Base-by-base conservation (phyloP, 2,329 filamentous ascomycete species). In the Keithomyces neogunnii region DNA sequence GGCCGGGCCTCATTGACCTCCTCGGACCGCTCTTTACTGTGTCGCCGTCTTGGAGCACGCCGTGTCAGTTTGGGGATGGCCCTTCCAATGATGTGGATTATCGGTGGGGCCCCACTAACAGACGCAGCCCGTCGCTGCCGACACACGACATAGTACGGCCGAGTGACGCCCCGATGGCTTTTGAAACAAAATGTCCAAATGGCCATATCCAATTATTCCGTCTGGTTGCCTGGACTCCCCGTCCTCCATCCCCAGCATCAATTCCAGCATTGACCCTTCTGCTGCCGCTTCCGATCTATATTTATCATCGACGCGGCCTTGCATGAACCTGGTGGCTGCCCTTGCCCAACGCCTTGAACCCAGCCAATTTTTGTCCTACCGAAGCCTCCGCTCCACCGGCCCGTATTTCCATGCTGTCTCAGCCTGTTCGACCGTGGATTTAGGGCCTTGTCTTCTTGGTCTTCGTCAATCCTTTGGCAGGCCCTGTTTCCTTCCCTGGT, bases 141-240 rank as follows among this genome's bases (percentile, higher is more conserved):
- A 61, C 59, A 57, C 57, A 60, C 57, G 50, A 58, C 54, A 60
- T 62, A 69, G 63, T 69, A 66, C 62, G 64, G 60, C 67, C 66
- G 65, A 68, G 63, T 62, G 61, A 56, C 58, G 63, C 64, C 19
- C 19, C 65, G 67, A 69, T 60, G 57, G 58, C 53, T 60, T 58
- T 44, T 65, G 58, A 66, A 64, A 65, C 61, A 66, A 55, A 50
- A 52, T 51, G 55, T 26, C 29, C 30, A 13, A 50, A n/a, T 45
- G 32, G 42, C 32, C 26, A 11, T 29, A 31, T 29, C 28, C 46
- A 38, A 5, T 26, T 28, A 8, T 42, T 42, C 39, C n/a, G 26
- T 10, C 28, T 44, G 29, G 40, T 10, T 28, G 28, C 30, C 28
- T 44, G 29, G 40, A 30, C 30, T 30, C 10, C 40, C 40, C n/a